These are phyloP conservation scores for Botryotinia calthae DNA, from an alignment of 2,329 filamentous ascomycete species.

Conservation along the genomic window DNA sequence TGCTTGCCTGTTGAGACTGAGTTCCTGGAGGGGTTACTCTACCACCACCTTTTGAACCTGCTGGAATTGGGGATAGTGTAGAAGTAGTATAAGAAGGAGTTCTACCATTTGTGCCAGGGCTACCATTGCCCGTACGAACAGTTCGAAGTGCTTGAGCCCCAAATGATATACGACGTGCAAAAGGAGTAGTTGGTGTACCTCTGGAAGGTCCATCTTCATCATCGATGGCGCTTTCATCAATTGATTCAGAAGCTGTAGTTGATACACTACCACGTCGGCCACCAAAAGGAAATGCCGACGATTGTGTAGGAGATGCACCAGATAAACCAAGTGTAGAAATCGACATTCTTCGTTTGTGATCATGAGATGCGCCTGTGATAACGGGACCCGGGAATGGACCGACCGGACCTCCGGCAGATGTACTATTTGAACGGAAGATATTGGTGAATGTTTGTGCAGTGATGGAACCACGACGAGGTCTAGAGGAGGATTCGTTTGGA, in stretches of 20 bases:
- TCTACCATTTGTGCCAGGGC: slow-evolving; percentile 37
- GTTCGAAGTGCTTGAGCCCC: slow-evolving; percentile 65
- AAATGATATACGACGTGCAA: slow-evolving; percentile 84
- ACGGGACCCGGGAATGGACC: slow-evolving; percentile 49
- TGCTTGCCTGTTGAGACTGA: slow-evolving; percentile 53
- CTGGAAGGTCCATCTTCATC: slow-evolving; percentile 56
- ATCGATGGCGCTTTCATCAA: slow-evolving; percentile 72
- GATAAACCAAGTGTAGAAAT: slow-evolving; percentile 73
- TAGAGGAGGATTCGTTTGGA: slow-evolving; percentile 41
- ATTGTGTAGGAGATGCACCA: slow-evolving; percentile 62
- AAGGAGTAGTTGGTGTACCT: slow-evolving; percentile 68
- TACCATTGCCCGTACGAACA: slow-evolving; percentile 38
- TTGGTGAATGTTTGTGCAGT: slow-evolving; percentile 42
- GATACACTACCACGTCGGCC: slow-evolving; percentile 67
- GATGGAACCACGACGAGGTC: slow-evolving; percentile 47
- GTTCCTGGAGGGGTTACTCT: slow-evolving; percentile 31
- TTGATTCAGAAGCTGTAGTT: slow-evolving; percentile 60
- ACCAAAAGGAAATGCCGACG: slow-evolving; percentile 49
- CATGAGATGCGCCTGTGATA: slow-evolving; percentile 49
- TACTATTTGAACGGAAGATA: slow-evolving; percentile 56
- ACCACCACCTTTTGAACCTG: slow-evolving; percentile 31
- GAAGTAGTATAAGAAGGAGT: slow-evolving; percentile 35
- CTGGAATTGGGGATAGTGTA: slow-evolving; percentile 33
- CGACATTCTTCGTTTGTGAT: slow-evolving; percentile 63
- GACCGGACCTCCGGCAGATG: slow-evolving; percentile 43